Percentiles rank a stretch among this genome's conserved stretches.
phyloP scores from a whole-genome alignment of 257 asterid genomes.

The Petunia axillaris region DNA sequence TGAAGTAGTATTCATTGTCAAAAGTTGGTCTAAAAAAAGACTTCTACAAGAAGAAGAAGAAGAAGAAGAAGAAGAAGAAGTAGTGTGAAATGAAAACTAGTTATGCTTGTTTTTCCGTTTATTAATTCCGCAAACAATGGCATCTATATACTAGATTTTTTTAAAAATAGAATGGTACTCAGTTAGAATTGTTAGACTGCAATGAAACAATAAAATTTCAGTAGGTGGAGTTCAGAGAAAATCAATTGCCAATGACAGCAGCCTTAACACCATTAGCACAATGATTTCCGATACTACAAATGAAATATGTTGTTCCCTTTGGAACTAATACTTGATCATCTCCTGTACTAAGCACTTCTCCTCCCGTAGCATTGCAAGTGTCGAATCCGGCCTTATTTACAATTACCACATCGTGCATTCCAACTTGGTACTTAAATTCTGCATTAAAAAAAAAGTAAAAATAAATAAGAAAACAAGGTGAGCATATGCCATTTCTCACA shows the following conservation, averaged over 20 bases:
- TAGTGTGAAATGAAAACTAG: too few species aligned
- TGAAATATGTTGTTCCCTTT: slow-evolving; percentile 32
- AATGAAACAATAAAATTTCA: not conserved
- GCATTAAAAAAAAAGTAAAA: not conserved
- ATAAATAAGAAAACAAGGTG: too few species aligned
- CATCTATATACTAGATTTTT: not conserved
- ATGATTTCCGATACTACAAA: slow-evolving; percentile 32
- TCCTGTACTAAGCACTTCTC: slow-evolving; percentile 8
- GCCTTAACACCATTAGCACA: slow-evolving; percentile 29
- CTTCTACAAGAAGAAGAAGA: too few species aligned
- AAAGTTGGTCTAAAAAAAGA: too few species aligned
- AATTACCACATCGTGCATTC: slow-evolving; percentile 41
- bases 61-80: too few species aligned
- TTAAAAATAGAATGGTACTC: not conserved
- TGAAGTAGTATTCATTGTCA: too few species aligned
- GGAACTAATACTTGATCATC: slow-evolving; percentile 29
- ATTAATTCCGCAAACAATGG: not conserved
- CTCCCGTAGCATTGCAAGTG: slow-evolving; percentile 34
- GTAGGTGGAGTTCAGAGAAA: too few species aligned
- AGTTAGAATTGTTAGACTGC: not conserved
- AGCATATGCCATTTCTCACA: too few species aligned
- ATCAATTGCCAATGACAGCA: slow-evolving; percentile 27
- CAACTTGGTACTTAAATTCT: slow-evolving; percentile 47
- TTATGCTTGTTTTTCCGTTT: too few species aligned
- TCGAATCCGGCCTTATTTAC: slow-evolving; percentile 42